Evolutionary conservation across 2,329 filamentous ascomycete species (phyloP).

Genomic region (Colletotrichum sublineola): DNA sequence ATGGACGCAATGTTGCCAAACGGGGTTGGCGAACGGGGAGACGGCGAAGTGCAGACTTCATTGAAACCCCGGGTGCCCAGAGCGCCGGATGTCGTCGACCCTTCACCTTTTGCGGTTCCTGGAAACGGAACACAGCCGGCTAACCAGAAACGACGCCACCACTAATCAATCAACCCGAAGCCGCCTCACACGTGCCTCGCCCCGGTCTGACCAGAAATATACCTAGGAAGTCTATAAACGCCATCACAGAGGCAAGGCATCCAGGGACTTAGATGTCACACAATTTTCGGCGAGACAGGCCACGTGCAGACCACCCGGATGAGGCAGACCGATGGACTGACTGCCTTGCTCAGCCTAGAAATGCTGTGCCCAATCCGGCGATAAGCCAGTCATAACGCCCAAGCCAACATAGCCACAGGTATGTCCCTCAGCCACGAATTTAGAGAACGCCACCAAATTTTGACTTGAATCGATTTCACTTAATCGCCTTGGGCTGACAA

Average conservation of each 20-base stretch:
- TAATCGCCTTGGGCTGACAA: slow-evolving; percentile 1
- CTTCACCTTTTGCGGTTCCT: background rate
- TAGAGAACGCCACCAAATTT: background rate
- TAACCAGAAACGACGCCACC: background rate
- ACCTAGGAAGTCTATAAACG: background rate
- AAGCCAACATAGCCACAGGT: background rate
- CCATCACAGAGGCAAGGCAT: background rate
- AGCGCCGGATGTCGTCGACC: background rate
- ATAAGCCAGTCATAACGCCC: background rate
- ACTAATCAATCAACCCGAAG: background rate
- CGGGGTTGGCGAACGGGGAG: background rate
- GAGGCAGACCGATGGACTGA: background rate
- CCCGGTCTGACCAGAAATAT: too few relatives aligned
- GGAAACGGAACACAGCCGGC: slow-evolving; percentile 8
- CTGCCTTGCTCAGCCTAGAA: slow-evolving; percentile 2
- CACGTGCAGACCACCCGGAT: background rate
- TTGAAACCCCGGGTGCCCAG: slow-evolving; percentile 7
- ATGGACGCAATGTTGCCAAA: background rate
- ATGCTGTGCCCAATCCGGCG: background rate
- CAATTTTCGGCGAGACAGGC: background rate
- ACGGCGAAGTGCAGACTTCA: slow-evolving; percentile 3
- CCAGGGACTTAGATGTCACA: slow-evolving; percentile 3
- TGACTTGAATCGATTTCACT: background rate
- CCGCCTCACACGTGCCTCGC: background rate
- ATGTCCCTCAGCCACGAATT: background rate